phyloP scores from a whole-genome alignment of 2,329 filamentous ascomycete species.

The Fusarium brevicatenulatum region DNA sequence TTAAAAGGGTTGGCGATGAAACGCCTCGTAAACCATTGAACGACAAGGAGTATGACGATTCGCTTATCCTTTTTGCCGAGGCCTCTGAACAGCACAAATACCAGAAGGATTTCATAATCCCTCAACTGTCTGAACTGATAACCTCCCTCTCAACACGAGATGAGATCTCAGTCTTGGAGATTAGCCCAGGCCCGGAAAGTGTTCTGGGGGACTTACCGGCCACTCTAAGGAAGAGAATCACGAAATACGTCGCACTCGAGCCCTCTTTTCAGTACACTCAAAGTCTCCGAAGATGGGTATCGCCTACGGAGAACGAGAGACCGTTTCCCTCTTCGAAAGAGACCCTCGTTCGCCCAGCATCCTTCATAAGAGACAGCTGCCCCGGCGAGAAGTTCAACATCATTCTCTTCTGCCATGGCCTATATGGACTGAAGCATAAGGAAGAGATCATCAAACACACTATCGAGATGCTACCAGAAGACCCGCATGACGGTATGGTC shows the following conservation, averaged over 20 bases:
- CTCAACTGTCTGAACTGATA: slow-evolving; percentile 58
- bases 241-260: slow-evolving; percentile 65
- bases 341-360: slow-evolving; percentile 46
- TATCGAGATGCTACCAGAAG: slow-evolving; percentile 58
- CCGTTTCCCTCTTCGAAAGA: slow-evolving; percentile 55
- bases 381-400: slow-evolving; percentile 60
- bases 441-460: slow-evolving; percentile 56
- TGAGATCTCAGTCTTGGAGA: slow-evolving; percentile 65
- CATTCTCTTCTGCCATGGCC: slow-evolving; percentile 71
- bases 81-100: slow-evolving; percentile 54
- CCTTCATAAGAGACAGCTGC: slow-evolving; percentile 52
- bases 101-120: slow-evolving; percentile 61
- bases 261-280: slow-evolving; percentile 59
- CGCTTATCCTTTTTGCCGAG: slow-evolving; percentile 56
- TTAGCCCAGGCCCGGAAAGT: slow-evolving; percentile 67
- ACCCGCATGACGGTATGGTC: slow-evolving; percentile 55
- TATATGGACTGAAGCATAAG: slow-evolving; percentile 68
- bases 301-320: slow-evolving; percentile 37
- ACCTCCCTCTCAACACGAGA: slow-evolving; percentile 52
- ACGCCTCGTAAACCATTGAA: slow-evolving; percentile 50
- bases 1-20: slow-evolving; percentile 47
- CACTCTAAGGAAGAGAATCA: slow-evolving; percentile 54
- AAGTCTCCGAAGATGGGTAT: slow-evolving; percentile 56
- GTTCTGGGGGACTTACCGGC: slow-evolving; percentile 61
- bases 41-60: slow-evolving; percentile 59